phyloP scores from a whole-genome alignment of 345 rosid genomes.

The Garcia nutans region DNA sequence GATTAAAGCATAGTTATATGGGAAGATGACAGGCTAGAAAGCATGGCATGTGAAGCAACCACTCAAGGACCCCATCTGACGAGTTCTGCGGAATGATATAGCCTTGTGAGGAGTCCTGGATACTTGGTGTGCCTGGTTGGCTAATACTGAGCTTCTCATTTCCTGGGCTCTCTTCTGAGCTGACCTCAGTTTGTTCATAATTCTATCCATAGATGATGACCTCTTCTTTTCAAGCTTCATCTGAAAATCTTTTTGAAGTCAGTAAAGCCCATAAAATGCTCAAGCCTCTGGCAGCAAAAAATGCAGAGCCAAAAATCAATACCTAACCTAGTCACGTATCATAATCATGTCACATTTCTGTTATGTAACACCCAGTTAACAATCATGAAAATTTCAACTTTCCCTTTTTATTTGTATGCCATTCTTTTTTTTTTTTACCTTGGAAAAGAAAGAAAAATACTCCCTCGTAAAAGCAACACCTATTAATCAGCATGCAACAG shows the following conservation, averaged over 20 bases:
- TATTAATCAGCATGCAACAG: not conserved
- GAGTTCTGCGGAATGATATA: slow-evolving; percentile 45
- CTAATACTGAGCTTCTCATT: slow-evolving; percentile 74
- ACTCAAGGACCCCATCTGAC: slow-evolving; percentile 66
- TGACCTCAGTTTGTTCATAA: slow-evolving; percentile 80
- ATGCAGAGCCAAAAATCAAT: not conserved
- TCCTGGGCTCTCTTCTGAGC: slow-evolving; percentile 95
- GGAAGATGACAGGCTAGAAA: slow-evolving; percentile 41
- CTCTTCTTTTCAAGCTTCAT: slow-evolving; percentile 97
- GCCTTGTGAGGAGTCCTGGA: slow-evolving; percentile 44
- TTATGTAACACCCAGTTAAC: not conserved
- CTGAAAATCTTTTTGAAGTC: slow-evolving; percentile 43
- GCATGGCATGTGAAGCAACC: slow-evolving; percentile 91
- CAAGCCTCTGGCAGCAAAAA: not conserved
- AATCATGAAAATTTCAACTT: not conserved
- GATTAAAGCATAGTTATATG: not conserved
- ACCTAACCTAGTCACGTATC: not conserved
- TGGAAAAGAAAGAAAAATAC: not conserved
- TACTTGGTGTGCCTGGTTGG: slow-evolving; percentile 47
- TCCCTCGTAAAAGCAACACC: not conserved
- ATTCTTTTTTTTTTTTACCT: not conserved
- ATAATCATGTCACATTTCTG: not conserved
- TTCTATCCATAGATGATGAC: slow-evolving; percentile 86
- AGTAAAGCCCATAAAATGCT: slow-evolving; percentile 9
- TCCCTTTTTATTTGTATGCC: not conserved